Percentiles rank a stretch among this genome's conserved stretches.
phyloP scores from a whole-genome alignment of 768 basidiomycete species.

The Podaxis sp. region DNA sequence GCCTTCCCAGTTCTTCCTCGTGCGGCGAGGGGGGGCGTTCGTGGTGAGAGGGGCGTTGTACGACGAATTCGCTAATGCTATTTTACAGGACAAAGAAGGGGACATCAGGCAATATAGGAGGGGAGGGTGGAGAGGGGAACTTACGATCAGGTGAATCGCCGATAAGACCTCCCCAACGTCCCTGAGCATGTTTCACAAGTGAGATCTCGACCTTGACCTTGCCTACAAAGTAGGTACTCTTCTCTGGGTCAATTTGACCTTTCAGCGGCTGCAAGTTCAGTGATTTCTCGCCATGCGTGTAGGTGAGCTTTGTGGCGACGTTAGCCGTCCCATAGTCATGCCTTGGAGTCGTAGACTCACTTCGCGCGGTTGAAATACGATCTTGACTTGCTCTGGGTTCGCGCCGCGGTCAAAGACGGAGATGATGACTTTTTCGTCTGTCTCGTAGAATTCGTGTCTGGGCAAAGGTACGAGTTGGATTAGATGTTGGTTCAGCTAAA shows the following conservation, averaged over 20 bases:
- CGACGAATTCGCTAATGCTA: slow-evolving; percentile 27
- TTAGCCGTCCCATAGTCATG: slow-evolving; percentile 7
- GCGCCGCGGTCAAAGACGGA: slow-evolving; percentile 79
- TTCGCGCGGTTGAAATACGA: slow-evolving; percentile 62
- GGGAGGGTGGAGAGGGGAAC: slow-evolving; percentile 21
- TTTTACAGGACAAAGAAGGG: slow-evolving; percentile 13
- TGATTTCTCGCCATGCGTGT: slow-evolving; percentile 65
- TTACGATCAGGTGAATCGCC: slow-evolving; percentile 75
- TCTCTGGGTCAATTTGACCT: slow-evolving; percentile 67
- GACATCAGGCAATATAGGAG: background rate
- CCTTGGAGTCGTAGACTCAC: slow-evolving; percentile 29
- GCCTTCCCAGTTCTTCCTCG: slow-evolving; percentile 86
- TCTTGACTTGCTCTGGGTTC: slow-evolving; percentile 55
- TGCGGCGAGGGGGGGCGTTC: slow-evolving; percentile 31
- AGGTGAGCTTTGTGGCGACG: slow-evolving; percentile 40
- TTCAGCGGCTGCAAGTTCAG: slow-evolving; percentile 76
- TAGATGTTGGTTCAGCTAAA: background rate
- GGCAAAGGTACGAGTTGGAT: background rate
- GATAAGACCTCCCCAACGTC: slow-evolving; percentile 72
- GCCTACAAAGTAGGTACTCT: slow-evolving; percentile 63
- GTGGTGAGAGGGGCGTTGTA: slow-evolving; percentile 17
- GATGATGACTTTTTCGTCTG: slow-evolving; percentile 67
- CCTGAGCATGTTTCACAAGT: slow-evolving; percentile 60
- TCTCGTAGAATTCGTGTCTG: slow-evolving; percentile 88
- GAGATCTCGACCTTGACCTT: slow-evolving; percentile 88